Base-by-base conservation (phyloP, 164 flowering plant species). In the Echeveria elegans region DNA sequence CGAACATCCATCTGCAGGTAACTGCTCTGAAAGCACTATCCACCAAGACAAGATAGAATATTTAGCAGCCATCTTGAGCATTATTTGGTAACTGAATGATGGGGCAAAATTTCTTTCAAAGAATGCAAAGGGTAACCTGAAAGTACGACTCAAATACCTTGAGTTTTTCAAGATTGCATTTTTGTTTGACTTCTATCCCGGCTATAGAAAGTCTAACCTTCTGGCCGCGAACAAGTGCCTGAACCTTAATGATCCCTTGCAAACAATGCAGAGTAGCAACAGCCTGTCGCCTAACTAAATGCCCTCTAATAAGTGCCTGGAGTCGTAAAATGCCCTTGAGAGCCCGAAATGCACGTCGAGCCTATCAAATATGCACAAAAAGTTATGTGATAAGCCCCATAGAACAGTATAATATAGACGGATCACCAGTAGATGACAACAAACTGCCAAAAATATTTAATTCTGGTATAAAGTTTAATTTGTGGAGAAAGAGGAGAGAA, bases 261-360 rank as follows among this genome's bases (percentile, higher is more conserved):
- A 89, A 36, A 69, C 86, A 89, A 32, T 32, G 68, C 18, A 86
- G 72, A 63, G 95, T 85, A 40, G 88, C 79, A 75, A 83, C 80
- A 69, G 95, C 96, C 73, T 92, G 96, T 70, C 92, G 80, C 72
- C 98, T 79, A 30, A 88, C 98, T 79, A 92, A 71, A 77, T 84
- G 95, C 8, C 98, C 98, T 72, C 98, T 92, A 59, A 86, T 72
- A 56, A 88, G 77, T 7, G 96, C 96, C 69, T 90, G 98, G 63
- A 92, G 80, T 78, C 89, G 82, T 69, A 86, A 83, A 69, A 90
- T 87, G 68, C 95, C 91, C 71, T 80, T 90, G 24, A 88, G 86
- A 18, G 90, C 89, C 34, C 81, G 72, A 79, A 90, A 88, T 72
- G 91, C 92, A 59, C 89, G 79, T 0, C 92, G 96, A 74, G 98